Evolutionary conservation across 345 rosid genomes (phyloP), one percentile per base, ranked within the genome.

Genomic region (Salix viminalis): DNA sequence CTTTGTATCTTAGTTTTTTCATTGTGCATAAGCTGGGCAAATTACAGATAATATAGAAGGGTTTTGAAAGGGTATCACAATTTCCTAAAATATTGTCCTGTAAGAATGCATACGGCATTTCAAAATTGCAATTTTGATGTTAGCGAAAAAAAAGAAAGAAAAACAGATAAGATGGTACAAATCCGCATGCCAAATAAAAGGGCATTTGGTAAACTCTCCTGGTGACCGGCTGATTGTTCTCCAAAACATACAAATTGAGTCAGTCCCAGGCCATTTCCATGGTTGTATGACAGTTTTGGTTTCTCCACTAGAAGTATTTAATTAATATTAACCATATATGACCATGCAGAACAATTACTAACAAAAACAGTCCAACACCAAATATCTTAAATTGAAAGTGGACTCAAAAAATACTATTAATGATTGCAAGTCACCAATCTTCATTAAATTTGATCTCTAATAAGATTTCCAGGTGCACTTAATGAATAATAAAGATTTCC

Each of bases 391-490:
- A 41, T 24, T 23, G 56, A 69, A n/a, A 56, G 39, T 52, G 21
- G 21, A 56, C 4, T 6, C 1, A 11, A 13, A 56, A 4, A 9
- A 21, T 9, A 37, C 24, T 36, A 71, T 8, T 39, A 71, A 24
- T 72, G 48, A 72, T 72, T 18, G 21, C 21, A 21, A 52, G 37
- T 32, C 74, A 76, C 14, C 37, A 58, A 30, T 70, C 58, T 69
- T 58, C 41, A 23, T 42, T 32, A n/a, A 24, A 5, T 41, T 37
- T 37, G 24, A 21, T 50, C 28, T 48, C 13, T 42, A 37, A 58
- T 58, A 39, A 56, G 41, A 73, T 16, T 34, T 64, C 39, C 67
- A 56, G 37, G 48, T 75, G 39, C 61, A 79, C 68, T 61, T 19
- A 21, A 42, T 46, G 54, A 39, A 26, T 9, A 13, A 32, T 48